Percentiles rank a stretch among this genome's conserved stretches.
These are phyloP conservation scores for Clavispora carvajalis DNA, from an alignment of 805 yeast genomes.

Conservation along the genomic window DNA sequence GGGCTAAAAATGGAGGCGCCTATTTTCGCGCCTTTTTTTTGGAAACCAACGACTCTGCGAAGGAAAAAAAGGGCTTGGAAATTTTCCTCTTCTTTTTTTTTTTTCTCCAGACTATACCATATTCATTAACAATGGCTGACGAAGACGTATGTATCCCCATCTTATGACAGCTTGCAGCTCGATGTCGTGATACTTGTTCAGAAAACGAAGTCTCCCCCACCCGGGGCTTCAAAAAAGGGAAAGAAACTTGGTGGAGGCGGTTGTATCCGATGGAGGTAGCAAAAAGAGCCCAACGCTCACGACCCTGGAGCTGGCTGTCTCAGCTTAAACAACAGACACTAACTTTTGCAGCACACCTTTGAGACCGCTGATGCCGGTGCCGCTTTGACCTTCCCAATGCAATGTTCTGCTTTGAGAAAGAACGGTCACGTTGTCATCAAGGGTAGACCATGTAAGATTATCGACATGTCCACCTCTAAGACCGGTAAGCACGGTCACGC, in stretches of 20 bases:
- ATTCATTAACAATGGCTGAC: constrained; percentile 30
- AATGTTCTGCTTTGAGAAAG: constrained; percentile 99
- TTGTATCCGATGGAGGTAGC: too few species aligned
- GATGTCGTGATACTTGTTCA: too few species aligned
- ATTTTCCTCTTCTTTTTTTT: constrained; percentile 17
- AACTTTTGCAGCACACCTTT: constrained; percentile 69
- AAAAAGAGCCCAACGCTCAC: too few species aligned
- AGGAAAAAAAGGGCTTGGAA: constrained; percentile 6
- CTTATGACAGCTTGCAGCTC: not conserved
- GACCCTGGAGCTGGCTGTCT: too few species aligned
- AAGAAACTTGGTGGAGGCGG: too few species aligned
- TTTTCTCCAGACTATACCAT: constrained; percentile 14
- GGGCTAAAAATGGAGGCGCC: constrained; percentile 1
- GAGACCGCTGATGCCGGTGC: constrained; percentile 99
- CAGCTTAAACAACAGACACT: constrained; percentile 14
- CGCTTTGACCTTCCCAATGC: constrained; percentile 97
- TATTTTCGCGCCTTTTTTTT: constrained; percentile 1
- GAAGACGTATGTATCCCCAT: constrained; percentile 32
- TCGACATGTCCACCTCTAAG: constrained; percentile 99
- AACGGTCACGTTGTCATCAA: constrained; percentile 98
- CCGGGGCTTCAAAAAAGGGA: too few species aligned
- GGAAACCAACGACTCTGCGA: constrained; percentile 15
- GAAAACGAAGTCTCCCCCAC: too few species aligned
- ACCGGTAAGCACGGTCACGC: constrained; percentile 99
- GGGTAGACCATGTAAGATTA: constrained; percentile 99